Base-by-base conservation (phyloP, 1,284 basidiomycete genomes). In the Inonotus obliquus region DNA sequence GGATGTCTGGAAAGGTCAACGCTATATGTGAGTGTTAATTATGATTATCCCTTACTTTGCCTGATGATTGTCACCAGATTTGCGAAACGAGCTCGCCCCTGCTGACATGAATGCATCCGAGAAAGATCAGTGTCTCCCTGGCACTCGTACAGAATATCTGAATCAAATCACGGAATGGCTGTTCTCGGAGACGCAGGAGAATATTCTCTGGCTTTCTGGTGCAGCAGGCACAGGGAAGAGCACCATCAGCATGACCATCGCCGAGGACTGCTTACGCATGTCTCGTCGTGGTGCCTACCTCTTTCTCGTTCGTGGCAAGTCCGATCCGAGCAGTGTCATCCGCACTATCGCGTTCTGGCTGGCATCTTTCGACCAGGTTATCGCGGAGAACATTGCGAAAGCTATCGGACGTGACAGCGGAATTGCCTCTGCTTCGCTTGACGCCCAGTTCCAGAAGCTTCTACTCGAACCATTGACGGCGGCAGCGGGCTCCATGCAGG, bases 251-350 rank as follows among this genome's bases (percentile, higher is more conserved):
- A n/a, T n/a, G n/a, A n/a, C n/a, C n/a, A n/a, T n/a, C n/a, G n/a
- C n/a, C n/a, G n/a, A n/a, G n/a, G n/a, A n/a, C n/a, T n/a, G n/a
- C n/a, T n/a, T n/a, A n/a, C n/a, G n/a, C n/a, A n/a, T n/a, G n/a
- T n/a, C n/a, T n/a, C n/a, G n/a, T n/a, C n/a, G n/a, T n/a, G n/a
- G n/a, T n/a, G n/a, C n/a, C n/a, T n/a, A n/a, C n/a, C n/a, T n/a
- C n/a, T 71, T 47, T 70, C 72, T 19, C 71, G 72, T 54, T 59
- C 65, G 9, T 71, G 72, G n/a, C 60, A 66, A 47, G n/a, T n/a
- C n/a, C n/a, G n/a, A n/a, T n/a, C n/a, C n/a, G n/a, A 62, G 60
- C 54, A 67, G 62, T 59, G 67, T 55, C 27, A 72, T 70, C 60
- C 62, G n/a, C n/a, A n/a, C n/a, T n/a, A n/a, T n/a, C n/a, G n/a